phyloP scores from a whole-genome alignment of 805 yeast species.

The Nakazawaea anatomiae region DNA sequence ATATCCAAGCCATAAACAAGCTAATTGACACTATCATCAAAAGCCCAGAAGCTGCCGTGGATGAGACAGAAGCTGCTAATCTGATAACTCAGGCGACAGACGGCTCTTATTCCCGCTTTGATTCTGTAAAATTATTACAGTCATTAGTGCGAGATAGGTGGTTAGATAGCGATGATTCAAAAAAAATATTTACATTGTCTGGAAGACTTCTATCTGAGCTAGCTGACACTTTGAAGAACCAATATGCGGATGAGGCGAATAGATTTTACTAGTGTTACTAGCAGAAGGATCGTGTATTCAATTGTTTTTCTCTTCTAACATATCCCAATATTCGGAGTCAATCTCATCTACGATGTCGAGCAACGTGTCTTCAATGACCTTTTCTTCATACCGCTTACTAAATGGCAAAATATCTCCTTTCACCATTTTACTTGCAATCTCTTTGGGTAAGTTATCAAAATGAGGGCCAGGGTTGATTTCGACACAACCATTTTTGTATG shows the following conservation, averaged over 20 bases:
- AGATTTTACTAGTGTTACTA: slow-evolving; percentile 7
- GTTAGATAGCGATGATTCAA: slow-evolving; percentile 31
- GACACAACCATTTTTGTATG: slow-evolving; percentile 74
- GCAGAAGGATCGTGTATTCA: too few relatives aligned
- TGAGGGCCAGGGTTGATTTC: slow-evolving; percentile 64
- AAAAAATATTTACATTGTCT: slow-evolving; percentile 30
- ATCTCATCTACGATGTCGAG: slow-evolving; percentile 86
- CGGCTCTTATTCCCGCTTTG: slow-evolving; percentile 23
- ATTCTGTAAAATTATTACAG: slow-evolving; percentile 33
- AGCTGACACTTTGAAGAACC: slow-evolving; percentile 30
- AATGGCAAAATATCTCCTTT: slow-evolving; percentile 39
- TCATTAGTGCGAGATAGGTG: slow-evolving; percentile 46
- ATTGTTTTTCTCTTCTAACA: slow-evolving; percentile 24
- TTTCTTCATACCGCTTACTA: slow-evolving; percentile 56
- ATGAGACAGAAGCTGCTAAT: slow-evolving; percentile 30
- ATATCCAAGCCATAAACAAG: slow-evolving; percentile 41
- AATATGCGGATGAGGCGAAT: slow-evolving; percentile 24
- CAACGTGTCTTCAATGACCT: slow-evolving; percentile 71
- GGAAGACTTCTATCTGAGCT: slow-evolving; percentile 42
- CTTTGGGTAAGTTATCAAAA: slow-evolving; percentile 40
- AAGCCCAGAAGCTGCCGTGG: slow-evolving; percentile 24
- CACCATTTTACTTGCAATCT: slow-evolving; percentile 20
- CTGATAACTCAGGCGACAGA: slow-evolving; percentile 17
- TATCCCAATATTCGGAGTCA: slow-evolving; percentile 53
- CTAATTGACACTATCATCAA: slow-evolving; percentile 33